Conservation (phyloP, 768 basidiomycete species). For the Xerocomellus chrysenteron region DNA sequence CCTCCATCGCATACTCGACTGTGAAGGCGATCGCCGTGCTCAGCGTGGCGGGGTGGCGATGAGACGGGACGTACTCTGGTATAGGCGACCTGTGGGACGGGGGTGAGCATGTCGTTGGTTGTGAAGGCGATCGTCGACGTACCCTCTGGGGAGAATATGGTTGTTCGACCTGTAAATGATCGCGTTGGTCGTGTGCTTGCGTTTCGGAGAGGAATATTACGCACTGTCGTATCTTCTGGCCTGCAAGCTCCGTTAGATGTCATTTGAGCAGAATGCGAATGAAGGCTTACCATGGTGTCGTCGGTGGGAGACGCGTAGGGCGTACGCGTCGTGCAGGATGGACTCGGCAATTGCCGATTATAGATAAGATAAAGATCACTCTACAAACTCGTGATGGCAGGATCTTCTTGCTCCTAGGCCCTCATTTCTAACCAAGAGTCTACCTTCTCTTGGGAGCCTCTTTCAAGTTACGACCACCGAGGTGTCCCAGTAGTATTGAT, state of each 20-base stretch:
- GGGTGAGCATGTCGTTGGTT: constrained; percentile 10
- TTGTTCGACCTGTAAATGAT: constrained; percentile 74
- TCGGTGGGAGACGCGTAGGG: constrained; percentile 15
- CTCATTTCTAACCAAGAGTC: constrained; percentile 26
- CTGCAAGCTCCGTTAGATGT: constrained; percentile 27
- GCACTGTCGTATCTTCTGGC: constrained; percentile 94
- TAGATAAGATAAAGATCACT: too few relatives aligned
- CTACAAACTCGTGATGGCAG: too few relatives aligned
- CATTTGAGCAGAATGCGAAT: background rate
- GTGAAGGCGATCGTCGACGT: constrained; percentile 20
- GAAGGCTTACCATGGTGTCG: constrained; percentile 48
- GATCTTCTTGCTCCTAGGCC: too few relatives aligned
- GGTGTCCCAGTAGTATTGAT: constrained; percentile 66
- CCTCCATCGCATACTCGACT: constrained; percentile 99
- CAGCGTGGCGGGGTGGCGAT: background rate
- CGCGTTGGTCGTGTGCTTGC: constrained; percentile 17
- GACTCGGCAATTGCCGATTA: constrained; percentile 23
- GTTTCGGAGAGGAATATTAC: constrained; percentile 31
- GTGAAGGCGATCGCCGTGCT: constrained; percentile 4
- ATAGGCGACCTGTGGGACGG: constrained; percentile 73
- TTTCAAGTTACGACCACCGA: constrained; percentile 63
- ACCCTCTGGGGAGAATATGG: constrained; percentile 99
- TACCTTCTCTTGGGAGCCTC: constrained; percentile 69
- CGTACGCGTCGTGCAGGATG: constrained; percentile 21
- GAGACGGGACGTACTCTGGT: constrained; percentile 71